These are phyloP conservation scores for Neopestalotiopsis sp. DNA, from an alignment of 2,329 filamentous ascomycete genomes.

Conservation along the genomic window DNA sequence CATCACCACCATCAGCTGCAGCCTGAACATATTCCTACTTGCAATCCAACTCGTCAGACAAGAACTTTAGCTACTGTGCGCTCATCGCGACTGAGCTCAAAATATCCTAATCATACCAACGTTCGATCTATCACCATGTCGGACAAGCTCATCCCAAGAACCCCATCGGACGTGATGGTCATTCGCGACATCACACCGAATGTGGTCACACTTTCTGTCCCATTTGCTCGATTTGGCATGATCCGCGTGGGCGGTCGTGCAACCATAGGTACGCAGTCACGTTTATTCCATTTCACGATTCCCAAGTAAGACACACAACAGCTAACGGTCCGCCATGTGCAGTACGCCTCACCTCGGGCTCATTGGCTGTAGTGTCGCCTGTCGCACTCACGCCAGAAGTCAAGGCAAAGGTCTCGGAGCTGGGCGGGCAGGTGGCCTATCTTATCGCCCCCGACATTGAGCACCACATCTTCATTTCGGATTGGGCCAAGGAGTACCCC, in stretches of 20 bases:
- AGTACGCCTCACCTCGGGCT: slow-evolving; percentile 80
- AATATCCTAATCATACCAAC: background rate
- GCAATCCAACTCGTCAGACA: background rate
- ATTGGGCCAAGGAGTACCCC: slow-evolving; percentile 83
- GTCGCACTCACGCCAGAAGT: slow-evolving; percentile 82
- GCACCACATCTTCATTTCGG: slow-evolving; percentile 91
- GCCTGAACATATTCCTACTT: background rate
- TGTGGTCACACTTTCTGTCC: slow-evolving; percentile 79
- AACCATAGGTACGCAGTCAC: slow-evolving; percentile 69
- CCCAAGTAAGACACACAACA: background rate
- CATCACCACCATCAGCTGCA: background rate
- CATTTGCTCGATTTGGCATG: slow-evolving; percentile 80
- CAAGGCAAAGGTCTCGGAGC: slow-evolving; percentile 63
- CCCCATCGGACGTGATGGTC: slow-evolving; percentile 86
- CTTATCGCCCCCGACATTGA: slow-evolving; percentile 88
- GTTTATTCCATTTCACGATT: background rate
- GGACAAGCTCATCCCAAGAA: slow-evolving; percentile 66
- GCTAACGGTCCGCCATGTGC: slow-evolving; percentile 1
- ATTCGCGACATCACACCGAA: slow-evolving; percentile 83
- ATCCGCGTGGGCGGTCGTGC: slow-evolving; percentile 86
- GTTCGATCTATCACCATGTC: slow-evolving; percentile 51
- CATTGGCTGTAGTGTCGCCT: slow-evolving; percentile 89
- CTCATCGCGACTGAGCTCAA: background rate
- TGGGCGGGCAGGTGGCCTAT: slow-evolving; percentile 78
- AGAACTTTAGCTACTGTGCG: background rate